Conservation (phyloP, 768 basidiomycete species). For the Antrodiella citrinella region DNA sequence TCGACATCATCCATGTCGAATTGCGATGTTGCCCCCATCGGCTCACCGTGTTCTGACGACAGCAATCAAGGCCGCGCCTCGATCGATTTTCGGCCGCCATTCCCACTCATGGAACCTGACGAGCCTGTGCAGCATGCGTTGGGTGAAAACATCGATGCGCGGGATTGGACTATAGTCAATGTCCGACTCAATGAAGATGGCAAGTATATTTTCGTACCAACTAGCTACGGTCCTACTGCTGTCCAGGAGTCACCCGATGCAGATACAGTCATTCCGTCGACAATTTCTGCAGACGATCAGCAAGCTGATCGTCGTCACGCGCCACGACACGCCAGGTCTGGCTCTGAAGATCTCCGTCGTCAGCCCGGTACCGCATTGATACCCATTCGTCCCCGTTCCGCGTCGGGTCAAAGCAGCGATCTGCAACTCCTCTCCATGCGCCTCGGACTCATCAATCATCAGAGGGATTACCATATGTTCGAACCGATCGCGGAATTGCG, state of each 20-base stretch:
- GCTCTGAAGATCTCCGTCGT: neutral
- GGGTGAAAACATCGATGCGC: neutral
- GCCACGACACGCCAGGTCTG: neutral
- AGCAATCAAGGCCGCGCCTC: neutral
- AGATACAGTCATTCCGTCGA: neutral
- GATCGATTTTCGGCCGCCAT: no score
- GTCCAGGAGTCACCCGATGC: neutral
- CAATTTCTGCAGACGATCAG: neutral
- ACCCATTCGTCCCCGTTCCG: neutral
- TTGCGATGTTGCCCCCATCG: neutral
- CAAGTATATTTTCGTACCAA: neutral
- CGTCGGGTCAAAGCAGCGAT: neutral
- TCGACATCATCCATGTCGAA: neutral
- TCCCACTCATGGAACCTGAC: neutral
- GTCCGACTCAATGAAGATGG: neutral
- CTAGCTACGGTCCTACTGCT: neutral
- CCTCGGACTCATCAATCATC: neutral
- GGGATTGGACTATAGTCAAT: neutral
- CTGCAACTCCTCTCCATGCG: neutral
- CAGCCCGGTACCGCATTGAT: neutral
- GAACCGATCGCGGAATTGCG: neutral
- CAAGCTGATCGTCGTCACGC: neutral
- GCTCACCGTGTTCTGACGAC: neutral
- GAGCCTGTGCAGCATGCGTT: neutral
- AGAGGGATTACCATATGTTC: neutral